phyloP scores from a whole-genome alignment of 495 filamentous ascomycete species.

The Xylaria flabelliformis region DNA sequence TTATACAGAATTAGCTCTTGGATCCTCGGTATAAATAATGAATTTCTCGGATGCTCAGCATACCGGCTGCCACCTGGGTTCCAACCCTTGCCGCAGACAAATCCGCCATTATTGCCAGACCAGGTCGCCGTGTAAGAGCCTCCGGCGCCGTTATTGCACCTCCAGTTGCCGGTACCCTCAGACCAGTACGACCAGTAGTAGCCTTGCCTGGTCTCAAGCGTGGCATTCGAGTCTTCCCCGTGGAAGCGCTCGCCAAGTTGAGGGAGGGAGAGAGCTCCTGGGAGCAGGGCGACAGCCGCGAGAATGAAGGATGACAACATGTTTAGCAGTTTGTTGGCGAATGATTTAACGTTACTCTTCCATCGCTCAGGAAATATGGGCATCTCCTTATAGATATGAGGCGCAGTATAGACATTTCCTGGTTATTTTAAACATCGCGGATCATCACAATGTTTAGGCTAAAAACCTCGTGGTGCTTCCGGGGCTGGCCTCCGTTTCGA shows the following conservation, averaged over 20 bases:
- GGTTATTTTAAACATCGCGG: conserved; percentile 7
- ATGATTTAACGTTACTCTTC: neutral
- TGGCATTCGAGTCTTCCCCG: conserved; percentile 42
- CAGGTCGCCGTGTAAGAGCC: conserved; percentile 61
- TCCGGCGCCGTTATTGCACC: conserved; percentile 58
- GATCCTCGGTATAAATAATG: neutral
- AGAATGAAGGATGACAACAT: conserved; percentile 50
- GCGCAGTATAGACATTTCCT: neutral
- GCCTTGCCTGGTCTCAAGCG: conserved; percentile 47
- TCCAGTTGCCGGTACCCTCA: conserved; percentile 57
- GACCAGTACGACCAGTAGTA: conserved; percentile 69
- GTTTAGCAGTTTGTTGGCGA: conserved; percentile 18
- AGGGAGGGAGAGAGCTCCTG: conserved; percentile 47
- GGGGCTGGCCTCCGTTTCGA: conserved; percentile 34
- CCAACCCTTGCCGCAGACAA: conserved; percentile 69
- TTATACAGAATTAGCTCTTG: conserved; percentile 18
- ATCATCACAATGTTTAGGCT: conserved; percentile 36
- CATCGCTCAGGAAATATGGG: neutral
- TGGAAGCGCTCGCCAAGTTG: conserved; percentile 47
- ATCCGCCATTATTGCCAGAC: conserved; percentile 60
- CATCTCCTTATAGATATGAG: neutral
- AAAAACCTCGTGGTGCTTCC: conserved; percentile 37
- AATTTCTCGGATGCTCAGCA: neutral
- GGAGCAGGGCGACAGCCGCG: conserved; percentile 43
- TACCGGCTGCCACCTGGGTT: conserved; percentile 49